phyloP scores from a whole-genome alignment of 2,329 filamentous ascomycete species.

The Calonectria pseudoturangicola region DNA sequence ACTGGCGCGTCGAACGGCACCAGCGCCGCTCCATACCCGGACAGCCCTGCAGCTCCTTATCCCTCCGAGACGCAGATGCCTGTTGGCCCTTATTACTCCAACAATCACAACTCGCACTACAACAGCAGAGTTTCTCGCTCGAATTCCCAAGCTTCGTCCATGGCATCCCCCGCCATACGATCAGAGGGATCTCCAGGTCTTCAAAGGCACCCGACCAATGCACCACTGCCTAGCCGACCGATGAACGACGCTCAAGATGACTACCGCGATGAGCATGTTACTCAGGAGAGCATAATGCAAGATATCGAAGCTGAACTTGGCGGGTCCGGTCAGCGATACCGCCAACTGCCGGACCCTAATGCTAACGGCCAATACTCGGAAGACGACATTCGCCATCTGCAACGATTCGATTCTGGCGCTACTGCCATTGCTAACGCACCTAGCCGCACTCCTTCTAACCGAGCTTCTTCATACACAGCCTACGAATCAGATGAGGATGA shows the following conservation, averaged over 20 bases:
- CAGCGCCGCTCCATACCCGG: conserved; percentile 58
- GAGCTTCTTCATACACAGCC: conserved; percentile 46
- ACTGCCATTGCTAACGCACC: conserved; percentile 63
- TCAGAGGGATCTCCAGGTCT: conserved; percentile 67
- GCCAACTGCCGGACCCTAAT: conserved; percentile 62
- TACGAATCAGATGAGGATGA: conserved; percentile 81
- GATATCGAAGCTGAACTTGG: conserved; percentile 75
- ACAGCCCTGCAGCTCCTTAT: conserved; percentile 69
- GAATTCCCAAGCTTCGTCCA: conserved; percentile 69
- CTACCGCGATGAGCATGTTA: conserved; percentile 61
- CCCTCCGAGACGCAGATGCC: conserved; percentile 72
- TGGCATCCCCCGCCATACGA: conserved; percentile 65
- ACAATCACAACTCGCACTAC: conserved; percentile 68
- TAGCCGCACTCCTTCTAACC: conserved; percentile 49
- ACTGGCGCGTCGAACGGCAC: conserved; percentile 63
- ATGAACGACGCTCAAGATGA: conserved; percentile 64
- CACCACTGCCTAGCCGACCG: conserved; percentile 74
- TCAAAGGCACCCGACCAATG: conserved; percentile 75
- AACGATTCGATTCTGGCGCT: conserved; percentile 70
- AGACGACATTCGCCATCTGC: conserved; percentile 67
- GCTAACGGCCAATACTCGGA: conserved; percentile 68
- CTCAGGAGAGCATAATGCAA: conserved; percentile 73
- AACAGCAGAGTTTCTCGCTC: conserved; percentile 67
- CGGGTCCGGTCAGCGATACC: conserved; percentile 57
- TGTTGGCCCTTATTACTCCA: conserved; percentile 69